Conservation (phyloP, 2,329 filamentous ascomycete species). For the Paraconiothyrium brasiliense region DNA sequence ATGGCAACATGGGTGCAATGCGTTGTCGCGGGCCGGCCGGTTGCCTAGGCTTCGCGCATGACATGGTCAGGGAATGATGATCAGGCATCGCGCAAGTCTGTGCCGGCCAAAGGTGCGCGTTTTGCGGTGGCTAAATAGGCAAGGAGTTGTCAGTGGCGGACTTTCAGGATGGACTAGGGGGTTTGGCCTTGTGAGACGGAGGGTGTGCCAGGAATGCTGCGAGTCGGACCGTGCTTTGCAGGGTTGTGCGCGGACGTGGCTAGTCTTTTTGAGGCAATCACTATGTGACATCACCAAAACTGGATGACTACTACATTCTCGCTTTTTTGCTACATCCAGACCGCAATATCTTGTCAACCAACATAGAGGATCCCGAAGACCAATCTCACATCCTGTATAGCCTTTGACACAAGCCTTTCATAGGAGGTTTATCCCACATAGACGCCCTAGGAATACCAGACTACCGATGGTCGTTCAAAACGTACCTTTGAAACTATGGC, state of each 20-base stretch:
- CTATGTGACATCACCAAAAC: no score
- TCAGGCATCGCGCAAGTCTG: conserved; percentile 17
- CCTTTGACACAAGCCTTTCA: no score
- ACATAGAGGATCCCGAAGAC: no score
- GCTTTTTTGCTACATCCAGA: no score
- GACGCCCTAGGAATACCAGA: no score
- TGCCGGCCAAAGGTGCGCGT: conserved; percentile 2
- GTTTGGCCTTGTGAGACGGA: conserved; percentile 10
- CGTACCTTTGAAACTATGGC: no score
- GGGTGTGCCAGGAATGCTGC: conserved; percentile 7
- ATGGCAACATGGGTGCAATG: conserved; percentile 22
- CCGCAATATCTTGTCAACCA: no score
- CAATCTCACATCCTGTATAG: no score
- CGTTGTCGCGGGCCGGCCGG: conserved; percentile 16
- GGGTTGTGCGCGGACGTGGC: not conserved
- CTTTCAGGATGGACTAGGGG: not conserved
- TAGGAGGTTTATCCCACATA: no score
- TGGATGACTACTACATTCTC: no score
- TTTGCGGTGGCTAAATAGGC: not conserved
- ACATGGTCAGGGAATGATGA: conserved; percentile 14
- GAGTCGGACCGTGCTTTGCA: not conserved
- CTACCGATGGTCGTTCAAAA: no score
- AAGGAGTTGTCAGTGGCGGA: conserved; percentile 1
- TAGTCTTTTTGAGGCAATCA: no score
- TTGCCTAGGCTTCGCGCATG: conserved; percentile 19